Evolutionary conservation across 2,329 filamentous ascomycete genomes (phyloP).

Genomic region (Penicillium hesseltinei): DNA sequence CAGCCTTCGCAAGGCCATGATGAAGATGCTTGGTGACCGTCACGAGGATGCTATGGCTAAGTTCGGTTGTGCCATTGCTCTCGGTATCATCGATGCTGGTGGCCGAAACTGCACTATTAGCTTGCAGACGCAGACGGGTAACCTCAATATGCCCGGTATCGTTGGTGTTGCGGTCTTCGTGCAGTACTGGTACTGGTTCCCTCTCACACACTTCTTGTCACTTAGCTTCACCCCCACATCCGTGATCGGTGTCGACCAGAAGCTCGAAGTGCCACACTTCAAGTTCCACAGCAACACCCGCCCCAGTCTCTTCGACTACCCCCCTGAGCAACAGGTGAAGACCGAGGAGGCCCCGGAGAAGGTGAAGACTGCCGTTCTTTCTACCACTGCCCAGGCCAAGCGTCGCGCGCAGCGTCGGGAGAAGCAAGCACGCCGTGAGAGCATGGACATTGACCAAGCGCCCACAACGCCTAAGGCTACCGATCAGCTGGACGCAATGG

Average conservation of each 20-base stretch:
- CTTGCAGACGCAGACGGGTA: constrained; percentile 94
- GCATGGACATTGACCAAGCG: constrained; percentile 88
- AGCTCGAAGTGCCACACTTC: constrained; percentile 89
- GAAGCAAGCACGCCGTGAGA: constrained; percentile 81
- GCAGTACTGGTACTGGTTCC: constrained; percentile 99
- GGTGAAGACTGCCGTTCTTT: constrained; percentile 92
- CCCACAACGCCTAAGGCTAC: constrained; percentile 69
- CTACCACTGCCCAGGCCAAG: constrained; percentile 95
- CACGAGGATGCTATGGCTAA: constrained; percentile 99
- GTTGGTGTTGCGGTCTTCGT: constrained; percentile 98
- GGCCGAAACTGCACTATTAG: constrained; percentile 98
- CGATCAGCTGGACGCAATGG: constrained; percentile 78
- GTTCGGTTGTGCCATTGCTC: constrained; percentile 87
- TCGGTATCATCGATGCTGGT: constrained; percentile 97
- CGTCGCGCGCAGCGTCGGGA: constrained; percentile 93
- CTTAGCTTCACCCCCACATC: constrained; percentile 95
- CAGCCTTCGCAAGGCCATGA: constrained; percentile 84
- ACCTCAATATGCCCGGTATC: constrained; percentile 97
- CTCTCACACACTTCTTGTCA: constrained; percentile 94
- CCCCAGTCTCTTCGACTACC: constrained; percentile 96
- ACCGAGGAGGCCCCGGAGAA: constrained; percentile 88
- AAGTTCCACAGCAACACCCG: constrained; percentile 94
- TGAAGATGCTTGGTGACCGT: constrained; percentile 89
- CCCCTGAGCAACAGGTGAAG: constrained; percentile 94
- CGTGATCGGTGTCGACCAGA: constrained; percentile 90